A percentile compares a stretch with the other conserved stretches of the same genome.
These are phyloP conservation scores for Corrigiola litoralis DNA, from an alignment of 179 eudicot genomes.

Conservation along the genomic window DNA sequence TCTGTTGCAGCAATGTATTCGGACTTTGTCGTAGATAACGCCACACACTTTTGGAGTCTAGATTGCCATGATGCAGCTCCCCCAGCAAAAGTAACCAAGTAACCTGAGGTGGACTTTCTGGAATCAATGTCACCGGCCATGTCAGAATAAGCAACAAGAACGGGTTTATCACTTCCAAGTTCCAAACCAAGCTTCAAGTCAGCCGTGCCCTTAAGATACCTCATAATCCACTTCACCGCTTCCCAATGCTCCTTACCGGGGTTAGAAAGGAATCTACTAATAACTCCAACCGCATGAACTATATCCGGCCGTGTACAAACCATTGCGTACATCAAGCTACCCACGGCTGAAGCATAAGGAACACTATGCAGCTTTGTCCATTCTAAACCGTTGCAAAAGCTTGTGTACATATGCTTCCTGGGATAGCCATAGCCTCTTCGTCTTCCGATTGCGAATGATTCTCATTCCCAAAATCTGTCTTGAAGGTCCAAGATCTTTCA, in stretches of 20 bases:
- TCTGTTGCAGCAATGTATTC: not conserved
- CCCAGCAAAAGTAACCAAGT: slow-evolving; percentile 1
- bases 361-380: not conserved
- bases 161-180: not conserved
- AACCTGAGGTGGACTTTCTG: not conserved
- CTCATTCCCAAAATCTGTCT: not conserved
- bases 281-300: not conserved
- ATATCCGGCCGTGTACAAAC: not conserved
- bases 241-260: not conserved
- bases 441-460: not conserved
- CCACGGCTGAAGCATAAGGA: not conserved
- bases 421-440: not conserved
- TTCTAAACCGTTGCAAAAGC: not conserved
- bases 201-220: not conserved
- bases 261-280: not conserved
- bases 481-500: not conserved
- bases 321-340: not conserved
- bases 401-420: not conserved
- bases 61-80: not conserved
- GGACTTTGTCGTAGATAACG: not conserved
- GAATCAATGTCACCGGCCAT: not conserved
- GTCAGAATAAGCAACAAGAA: slow-evolving; percentile 3
- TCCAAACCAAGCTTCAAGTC: not conserved
- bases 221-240: not conserved
- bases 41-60: not conserved